phyloP scores from a whole-genome alignment of 768 basidiomycete genomes.

The Royoungia palumana region DNA sequence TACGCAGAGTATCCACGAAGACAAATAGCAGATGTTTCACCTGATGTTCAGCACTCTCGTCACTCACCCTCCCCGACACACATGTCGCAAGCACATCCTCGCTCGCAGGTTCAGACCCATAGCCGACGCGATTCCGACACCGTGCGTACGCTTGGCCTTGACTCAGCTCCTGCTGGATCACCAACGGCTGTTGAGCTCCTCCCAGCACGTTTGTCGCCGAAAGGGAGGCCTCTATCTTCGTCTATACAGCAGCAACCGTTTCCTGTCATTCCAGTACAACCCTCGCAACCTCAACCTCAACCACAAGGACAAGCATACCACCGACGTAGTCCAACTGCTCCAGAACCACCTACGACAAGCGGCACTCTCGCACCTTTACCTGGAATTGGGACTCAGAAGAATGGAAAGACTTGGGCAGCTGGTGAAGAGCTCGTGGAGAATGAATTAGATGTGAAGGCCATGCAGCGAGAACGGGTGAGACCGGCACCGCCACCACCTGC shows the following conservation, averaged over 20 bases:
- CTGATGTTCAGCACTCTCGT: slow-evolving; percentile 33
- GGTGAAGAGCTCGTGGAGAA: slow-evolving; percentile 43
- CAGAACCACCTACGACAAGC: slow-evolving; percentile 52
- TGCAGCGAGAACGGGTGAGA: slow-evolving; percentile 25
- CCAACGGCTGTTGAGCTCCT: slow-evolving; percentile 53
- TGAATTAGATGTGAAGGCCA: slow-evolving; percentile 30
- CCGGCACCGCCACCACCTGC: slow-evolving; percentile 37
- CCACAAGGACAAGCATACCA: slow-evolving; percentile 41
- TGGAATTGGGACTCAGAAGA: slow-evolving; percentile 20
- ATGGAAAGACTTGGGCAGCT: slow-evolving; percentile 44
- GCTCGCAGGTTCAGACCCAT: slow-evolving; percentile 42
- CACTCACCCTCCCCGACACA: slow-evolving; percentile 55
- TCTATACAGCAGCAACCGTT: slow-evolving; percentile 28
- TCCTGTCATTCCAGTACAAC: slow-evolving; percentile 23
- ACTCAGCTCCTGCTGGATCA: slow-evolving; percentile 39
- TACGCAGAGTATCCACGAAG: slow-evolving; percentile 26
- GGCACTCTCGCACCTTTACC: slow-evolving; percentile 20
- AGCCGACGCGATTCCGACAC: slow-evolving; percentile 77
- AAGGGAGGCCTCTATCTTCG: slow-evolving; percentile 19
- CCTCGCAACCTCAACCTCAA: slow-evolving; percentile 20
- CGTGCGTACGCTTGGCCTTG: slow-evolving; percentile 47
- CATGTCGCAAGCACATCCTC: slow-evolving; percentile 29
- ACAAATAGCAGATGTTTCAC: slow-evolving; percentile 8
- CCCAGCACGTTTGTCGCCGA: slow-evolving; percentile 31
- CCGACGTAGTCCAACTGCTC: slow-evolving; percentile 67